phyloP scores from a whole-genome alignment of 2,329 filamentous ascomycete species.

The Ceratocystis ficicola region DNA sequence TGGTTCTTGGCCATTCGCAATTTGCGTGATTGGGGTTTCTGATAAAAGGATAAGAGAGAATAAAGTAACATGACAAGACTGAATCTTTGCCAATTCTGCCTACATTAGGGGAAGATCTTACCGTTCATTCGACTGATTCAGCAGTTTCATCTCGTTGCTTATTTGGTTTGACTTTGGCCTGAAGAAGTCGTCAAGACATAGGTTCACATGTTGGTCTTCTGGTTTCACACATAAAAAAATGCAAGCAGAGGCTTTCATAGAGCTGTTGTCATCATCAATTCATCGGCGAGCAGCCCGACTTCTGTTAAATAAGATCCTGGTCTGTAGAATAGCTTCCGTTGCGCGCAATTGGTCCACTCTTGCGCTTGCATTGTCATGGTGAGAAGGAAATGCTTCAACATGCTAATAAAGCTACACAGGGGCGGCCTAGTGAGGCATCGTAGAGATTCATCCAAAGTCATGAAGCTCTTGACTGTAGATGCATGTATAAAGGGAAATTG shows the following conservation, averaged over 20 bases:
- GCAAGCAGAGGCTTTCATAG: neutral
- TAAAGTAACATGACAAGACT: too few species aligned
- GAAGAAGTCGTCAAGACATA: neutral
- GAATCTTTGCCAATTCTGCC: too few species aligned
- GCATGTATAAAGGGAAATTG: neutral
- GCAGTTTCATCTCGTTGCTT: too few species aligned
- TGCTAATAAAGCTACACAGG: neutral
- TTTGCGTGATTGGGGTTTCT: too few species aligned
- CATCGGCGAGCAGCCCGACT: conserved; percentile 16
- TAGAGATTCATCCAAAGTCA: neutral
- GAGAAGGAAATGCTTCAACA: neutral
- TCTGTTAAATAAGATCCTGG: conserved; percentile 19
- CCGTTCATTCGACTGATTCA: too few species aligned
- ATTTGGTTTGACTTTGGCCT: neutral
- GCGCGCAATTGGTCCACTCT: neutral
- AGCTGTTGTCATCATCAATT: conserved; percentile 15
- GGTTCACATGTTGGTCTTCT: neutral
- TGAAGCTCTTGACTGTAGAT: neutral
- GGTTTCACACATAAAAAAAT: neutral
- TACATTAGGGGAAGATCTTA: too few species aligned
- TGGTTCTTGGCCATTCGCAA: neutral
- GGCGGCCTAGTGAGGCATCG: neutral
- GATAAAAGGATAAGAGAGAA: too few species aligned
- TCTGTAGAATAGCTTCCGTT: conserved; percentile 14
- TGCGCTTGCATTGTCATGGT: neutral